Evolutionary conservation across 1,284 basidiomycete species (phyloP), one percentile per base, ranked within the genome.

Genomic region (Pisolithus thermaeus): DNA sequence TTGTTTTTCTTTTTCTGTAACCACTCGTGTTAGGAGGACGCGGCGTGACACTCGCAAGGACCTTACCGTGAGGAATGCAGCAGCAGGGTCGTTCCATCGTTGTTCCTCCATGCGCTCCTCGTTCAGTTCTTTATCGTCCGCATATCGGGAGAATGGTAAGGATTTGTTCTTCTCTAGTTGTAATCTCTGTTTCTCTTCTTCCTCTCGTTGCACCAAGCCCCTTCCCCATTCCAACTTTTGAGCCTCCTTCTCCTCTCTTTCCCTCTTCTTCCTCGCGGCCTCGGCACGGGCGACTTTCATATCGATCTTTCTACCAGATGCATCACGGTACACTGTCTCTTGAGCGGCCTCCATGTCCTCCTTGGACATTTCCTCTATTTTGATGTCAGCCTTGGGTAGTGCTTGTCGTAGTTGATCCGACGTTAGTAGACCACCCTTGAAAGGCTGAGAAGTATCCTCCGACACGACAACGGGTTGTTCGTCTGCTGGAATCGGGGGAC

Each of bases 161-260:
- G 69, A 73, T 47, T 73, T 78, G 68, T 88, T 83, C 59, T 80
- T 82, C 68, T 87, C 83, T 61, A 89, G 64, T 59, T 92, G 82
- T 52, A 70, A 62, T 59, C 69, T 79, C 62, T 73, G 71, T 62
- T 79, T 80, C 67, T 91, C 87, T 42, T 75, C 73, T 53, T 92
- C 87, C 30, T 90, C 85, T 50, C 86, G 76, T 72, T 99, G 94
- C 23, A 91, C 86, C 32, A 97, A 64, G 23, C 97, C 97, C 69
- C 95, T 97, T 0, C 90, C 91, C 97, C 97, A 99, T 65, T 95
- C 90, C 85, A 94, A 90, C 73, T 92, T 93, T 67, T 86, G 79
- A 49, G 85, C 87, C 63, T 94, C 90, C 66, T 83, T 86, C 69
- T 93, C 86, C 66, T 92, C 83, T 55, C 78, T 73, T 64, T 91